phyloP scores from a whole-genome alignment of 2,329 filamentous ascomycete genomes.

The Podosphaera xanthii region DNA sequence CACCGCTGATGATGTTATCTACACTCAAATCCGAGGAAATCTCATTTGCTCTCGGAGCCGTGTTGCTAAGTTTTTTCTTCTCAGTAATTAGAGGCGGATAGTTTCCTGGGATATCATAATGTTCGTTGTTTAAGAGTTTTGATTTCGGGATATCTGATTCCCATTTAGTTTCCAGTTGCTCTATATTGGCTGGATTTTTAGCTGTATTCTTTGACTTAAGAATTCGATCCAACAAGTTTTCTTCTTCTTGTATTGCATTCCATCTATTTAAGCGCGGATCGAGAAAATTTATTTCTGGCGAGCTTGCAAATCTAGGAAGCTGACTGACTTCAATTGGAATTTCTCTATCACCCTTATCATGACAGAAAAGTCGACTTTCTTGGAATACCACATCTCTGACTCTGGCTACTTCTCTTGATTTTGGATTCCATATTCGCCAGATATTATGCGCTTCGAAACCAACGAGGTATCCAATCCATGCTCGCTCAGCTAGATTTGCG shows the following conservation, averaged over 20 bases:
- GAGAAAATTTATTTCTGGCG: no score
- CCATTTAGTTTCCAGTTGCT: not conserved
- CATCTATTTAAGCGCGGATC: no score
- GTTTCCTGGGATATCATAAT: no score
- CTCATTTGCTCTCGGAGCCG: not conserved
- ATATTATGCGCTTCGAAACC: not conserved
- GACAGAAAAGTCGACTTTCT: no score
- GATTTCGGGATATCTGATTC: not conserved
- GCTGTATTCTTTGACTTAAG: not conserved
- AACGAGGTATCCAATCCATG: not conserved
- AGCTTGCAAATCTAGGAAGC: no score
- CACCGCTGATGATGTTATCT: not conserved
- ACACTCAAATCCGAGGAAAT: no score
- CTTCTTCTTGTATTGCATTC: no score
- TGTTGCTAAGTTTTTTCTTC: not conserved
- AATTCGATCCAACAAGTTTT: not conserved
- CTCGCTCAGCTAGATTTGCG: not conserved
- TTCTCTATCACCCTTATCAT: no score
- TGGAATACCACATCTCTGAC: not conserved
- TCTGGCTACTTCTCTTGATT: not conserved
- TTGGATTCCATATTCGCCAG: not conserved
- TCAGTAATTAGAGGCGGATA: no score
- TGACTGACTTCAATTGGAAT: no score
- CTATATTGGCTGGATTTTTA: not conserved
- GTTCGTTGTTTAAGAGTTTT: conserved; percentile 3